Percentiles rank a stretch among this genome's conserved stretches.
Conservation (phyloP, 805 yeast species). For the Myxozyma melibiosi region DNA sequence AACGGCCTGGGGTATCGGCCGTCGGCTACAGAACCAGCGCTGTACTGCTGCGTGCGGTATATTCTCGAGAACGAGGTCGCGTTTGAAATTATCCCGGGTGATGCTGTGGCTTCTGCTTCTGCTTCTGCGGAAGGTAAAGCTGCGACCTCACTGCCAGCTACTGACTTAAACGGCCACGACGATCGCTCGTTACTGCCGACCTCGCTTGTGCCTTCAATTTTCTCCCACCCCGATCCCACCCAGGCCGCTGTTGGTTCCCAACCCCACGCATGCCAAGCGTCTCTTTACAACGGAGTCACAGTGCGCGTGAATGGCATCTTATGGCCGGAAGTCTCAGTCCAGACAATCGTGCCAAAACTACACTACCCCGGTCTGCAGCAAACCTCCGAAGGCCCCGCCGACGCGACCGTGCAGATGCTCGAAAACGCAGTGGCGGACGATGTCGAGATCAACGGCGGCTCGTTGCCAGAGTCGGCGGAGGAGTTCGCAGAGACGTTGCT, state of each 20-base stretch:
- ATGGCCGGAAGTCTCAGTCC: slow-evolving; percentile 67
- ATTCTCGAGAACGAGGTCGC: slow-evolving; percentile 42
- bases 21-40: slow-evolving; percentile 25
- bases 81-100: slow-evolving; percentile 35
- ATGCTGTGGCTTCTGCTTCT: background rate
- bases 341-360: slow-evolving; percentile 40
- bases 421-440: slow-evolving; percentile 22
- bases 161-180: background rate
- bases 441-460: background rate
- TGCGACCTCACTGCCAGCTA: background rate
- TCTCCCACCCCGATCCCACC: slow-evolving; percentile 18
- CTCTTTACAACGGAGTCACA: slow-evolving; percentile 30
- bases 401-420: slow-evolving; percentile 18
- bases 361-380: slow-evolving; percentile 11
- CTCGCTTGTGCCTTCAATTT: slow-evolving; percentile 28
- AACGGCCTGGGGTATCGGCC: slow-evolving; percentile 23
- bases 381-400: background rate
- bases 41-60: slow-evolving; percentile 38
- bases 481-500: slow-evolving; percentile 50
- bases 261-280: slow-evolving; percentile 4
- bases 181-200: slow-evolving; percentile 18
- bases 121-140: background rate
- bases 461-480: slow-evolving; percentile 1
- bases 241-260: slow-evolving; percentile 5
- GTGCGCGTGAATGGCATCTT: slow-evolving; percentile 61